phyloP scores from a whole-genome alignment of 495 filamentous ascomycete species.

The Aspergillus bridgeri region DNA sequence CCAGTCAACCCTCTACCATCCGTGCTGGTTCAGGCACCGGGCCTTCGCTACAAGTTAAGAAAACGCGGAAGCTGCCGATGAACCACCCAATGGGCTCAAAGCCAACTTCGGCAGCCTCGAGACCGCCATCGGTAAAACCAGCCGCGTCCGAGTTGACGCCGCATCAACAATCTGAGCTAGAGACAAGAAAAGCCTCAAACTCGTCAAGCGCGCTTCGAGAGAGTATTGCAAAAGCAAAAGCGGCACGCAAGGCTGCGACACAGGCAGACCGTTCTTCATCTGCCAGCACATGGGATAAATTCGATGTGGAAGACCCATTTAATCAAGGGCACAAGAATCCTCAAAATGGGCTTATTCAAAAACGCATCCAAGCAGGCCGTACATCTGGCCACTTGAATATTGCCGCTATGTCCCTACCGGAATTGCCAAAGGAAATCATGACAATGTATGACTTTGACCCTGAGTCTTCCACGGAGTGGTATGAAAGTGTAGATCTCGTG shows the following conservation, averaged over 20 bases:
- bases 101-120: constrained; percentile 32
- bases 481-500: constrained; percentile 89
- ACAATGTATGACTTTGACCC: constrained; percentile 81
- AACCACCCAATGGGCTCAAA: constrained; percentile 25
- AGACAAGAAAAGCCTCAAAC: constrained; percentile 51
- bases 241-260: constrained; percentile 63
- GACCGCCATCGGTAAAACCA: constrained; percentile 33
- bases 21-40: constrained; percentile 42
- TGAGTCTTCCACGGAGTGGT: constrained; percentile 66
- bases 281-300: constrained; percentile 36
- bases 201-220: constrained; percentile 82
- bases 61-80: constrained; percentile 35
- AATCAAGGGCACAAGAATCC: constrained; percentile 59
- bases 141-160: constrained; percentile 27
- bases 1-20: constrained; percentile 53
- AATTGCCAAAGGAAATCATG: constrained; percentile 80
- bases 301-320: constrained; percentile 63
- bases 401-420: constrained; percentile 73
- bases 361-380: constrained; percentile 71
- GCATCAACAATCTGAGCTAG: constrained; percentile 29
- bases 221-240: constrained; percentile 91
- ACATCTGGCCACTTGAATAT: constrained; percentile 86
- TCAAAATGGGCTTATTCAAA: constrained; percentile 62
- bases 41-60: constrained; percentile 49
- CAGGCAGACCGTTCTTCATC: constrained; percentile 29